These are phyloP conservation scores for Parafenestella ontariensis DNA, from an alignment of 2,329 filamentous ascomycete species.

Conservation along the genomic window DNA sequence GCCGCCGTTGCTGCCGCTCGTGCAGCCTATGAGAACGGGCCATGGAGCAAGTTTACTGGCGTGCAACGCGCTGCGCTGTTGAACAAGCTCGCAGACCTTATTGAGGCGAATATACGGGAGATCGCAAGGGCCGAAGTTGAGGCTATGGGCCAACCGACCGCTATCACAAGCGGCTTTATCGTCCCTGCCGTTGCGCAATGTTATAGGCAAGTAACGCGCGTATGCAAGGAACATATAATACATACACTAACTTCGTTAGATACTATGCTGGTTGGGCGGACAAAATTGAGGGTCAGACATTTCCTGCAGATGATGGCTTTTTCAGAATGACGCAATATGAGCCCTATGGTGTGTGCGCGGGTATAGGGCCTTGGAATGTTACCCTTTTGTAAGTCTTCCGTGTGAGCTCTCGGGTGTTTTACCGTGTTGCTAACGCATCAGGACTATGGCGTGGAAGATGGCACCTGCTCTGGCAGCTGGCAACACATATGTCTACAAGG, in stretches of 20 bases:
- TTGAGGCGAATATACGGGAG: constrained; percentile 21
- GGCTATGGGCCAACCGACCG: constrained; percentile 21
- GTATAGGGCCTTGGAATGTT: constrained; percentile 42
- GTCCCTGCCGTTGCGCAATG: constrained; percentile 8
- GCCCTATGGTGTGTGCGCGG: constrained; percentile 39
- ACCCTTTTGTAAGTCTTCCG: constrained; percentile 22
- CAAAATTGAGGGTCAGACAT: constrained; percentile 30
- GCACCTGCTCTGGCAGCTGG: constrained; percentile 44
- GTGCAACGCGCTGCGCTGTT: constrained; percentile 25
- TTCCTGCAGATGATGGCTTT: constrained; percentile 12
- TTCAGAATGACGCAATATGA: constrained; percentile 29
- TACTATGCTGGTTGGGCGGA: constrained; percentile 33
- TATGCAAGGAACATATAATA: too few relatives aligned
- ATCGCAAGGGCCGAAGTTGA: constrained; percentile 16
- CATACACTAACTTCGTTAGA: neutral
- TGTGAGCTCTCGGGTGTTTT: neutral
- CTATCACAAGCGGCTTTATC: constrained; percentile 6
- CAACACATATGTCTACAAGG: constrained; percentile 41
- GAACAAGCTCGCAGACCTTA: constrained; percentile 33
- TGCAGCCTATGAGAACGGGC: constrained; percentile 18
- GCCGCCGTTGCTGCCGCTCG: constrained; percentile 23
- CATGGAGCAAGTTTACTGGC: constrained; percentile 21
- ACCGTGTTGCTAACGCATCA: constrained; percentile 1
- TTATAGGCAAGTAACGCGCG: neutral
- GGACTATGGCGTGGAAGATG: constrained; percentile 35